Evolutionary conservation across 768 basidiomycete genomes (phyloP).

Genomic region (Rhizopogon vinicolor): DNA sequence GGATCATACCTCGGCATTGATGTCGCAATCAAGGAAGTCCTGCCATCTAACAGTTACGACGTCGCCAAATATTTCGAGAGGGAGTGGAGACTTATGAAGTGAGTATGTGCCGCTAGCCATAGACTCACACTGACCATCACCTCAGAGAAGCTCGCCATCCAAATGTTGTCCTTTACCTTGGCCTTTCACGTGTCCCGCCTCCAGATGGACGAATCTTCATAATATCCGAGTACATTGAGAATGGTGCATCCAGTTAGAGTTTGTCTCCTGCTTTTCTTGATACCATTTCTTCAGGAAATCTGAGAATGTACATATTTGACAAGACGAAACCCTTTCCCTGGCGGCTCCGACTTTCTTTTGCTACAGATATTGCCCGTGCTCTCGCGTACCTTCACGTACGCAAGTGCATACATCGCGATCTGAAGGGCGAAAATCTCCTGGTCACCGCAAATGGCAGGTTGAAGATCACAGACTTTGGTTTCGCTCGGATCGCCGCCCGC

Average conservation of each 20-base stretch:
- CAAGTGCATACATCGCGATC: slow-evolving; percentile 83
- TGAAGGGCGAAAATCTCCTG: slow-evolving; percentile 98
- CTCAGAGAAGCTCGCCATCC: slow-evolving; percentile 79
- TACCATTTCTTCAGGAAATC: slow-evolving; percentile 42
- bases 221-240: slow-evolving; percentile 92
- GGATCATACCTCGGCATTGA: slow-evolving; percentile 93
- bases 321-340: slow-evolving; percentile 83
- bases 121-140: slow-evolving; percentile 1
- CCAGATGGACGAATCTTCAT: slow-evolving; percentile 88
- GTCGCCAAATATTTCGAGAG: slow-evolving; percentile 97
- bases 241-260: slow-evolving; percentile 36
- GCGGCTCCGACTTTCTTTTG: slow-evolving; percentile 91
- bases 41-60: slow-evolving; percentile 88
- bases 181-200: slow-evolving; percentile 74
- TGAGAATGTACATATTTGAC: slow-evolving; percentile 88
- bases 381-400: slow-evolving; percentile 97
- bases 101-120: slow-evolving; percentile 8
- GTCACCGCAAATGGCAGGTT: slow-evolving; percentile 90
- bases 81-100: slow-evolving; percentile 98
- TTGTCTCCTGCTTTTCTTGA: background rate
- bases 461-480: slow-evolving; percentile 99
- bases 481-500: slow-evolving; percentile 89
- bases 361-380: slow-evolving; percentile 89
- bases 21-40: slow-evolving; percentile 94
- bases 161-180: slow-evolving; percentile 91